Percentiles rank a stretch among this genome's conserved stretches.
Evolutionary conservation across 352 stramenopile species (phyloP).

Genomic region (Phytophthora meadii): DNA sequence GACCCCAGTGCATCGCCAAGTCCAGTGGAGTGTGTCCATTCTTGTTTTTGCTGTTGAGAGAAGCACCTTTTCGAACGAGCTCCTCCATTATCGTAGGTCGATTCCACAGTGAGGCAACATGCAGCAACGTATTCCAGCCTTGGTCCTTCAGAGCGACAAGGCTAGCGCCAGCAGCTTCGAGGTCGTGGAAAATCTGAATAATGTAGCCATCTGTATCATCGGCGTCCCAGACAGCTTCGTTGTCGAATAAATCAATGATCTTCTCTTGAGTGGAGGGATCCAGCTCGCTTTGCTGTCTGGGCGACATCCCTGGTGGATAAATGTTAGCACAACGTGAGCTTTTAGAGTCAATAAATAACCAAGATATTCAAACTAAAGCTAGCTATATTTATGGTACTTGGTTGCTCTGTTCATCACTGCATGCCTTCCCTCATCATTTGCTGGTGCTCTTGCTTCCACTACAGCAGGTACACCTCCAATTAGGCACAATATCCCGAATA

Average conservation of each 20-base stretch:
- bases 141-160: constrained; percentile 42
- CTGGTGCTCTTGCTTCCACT: constrained; percentile 48
- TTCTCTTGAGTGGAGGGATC: constrained; percentile 30
- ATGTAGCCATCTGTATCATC: constrained; percentile 63
- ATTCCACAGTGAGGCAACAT: constrained; percentile 62
- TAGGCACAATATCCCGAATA: background rate
- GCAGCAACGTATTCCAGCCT: constrained; percentile 56
- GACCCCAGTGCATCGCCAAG: constrained; percentile 62
- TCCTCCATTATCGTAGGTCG: constrained; percentile 56
- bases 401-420: background rate
- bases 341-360: constrained; percentile 3
- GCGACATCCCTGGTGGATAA: constrained; percentile 17
- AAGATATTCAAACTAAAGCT: background rate
- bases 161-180: constrained; percentile 33
- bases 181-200: constrained; percentile 44
- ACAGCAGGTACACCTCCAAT: background rate
- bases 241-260: constrained; percentile 60
- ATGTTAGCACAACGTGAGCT: background rate
- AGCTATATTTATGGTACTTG: constrained; percentile 36
- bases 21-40: constrained; percentile 62
- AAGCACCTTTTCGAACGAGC: constrained; percentile 48
- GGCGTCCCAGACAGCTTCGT: constrained; percentile 63
- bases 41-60: constrained; percentile 57
- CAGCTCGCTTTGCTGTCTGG: constrained; percentile 16
- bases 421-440: constrained; percentile 34